A percentile compares a stretch with the other conserved stretches of the same genome.
These are phyloP conservation scores for Ormosia semicastrata DNA, from an alignment of 306 rosid genomes.

Conservation along the genomic window DNA sequence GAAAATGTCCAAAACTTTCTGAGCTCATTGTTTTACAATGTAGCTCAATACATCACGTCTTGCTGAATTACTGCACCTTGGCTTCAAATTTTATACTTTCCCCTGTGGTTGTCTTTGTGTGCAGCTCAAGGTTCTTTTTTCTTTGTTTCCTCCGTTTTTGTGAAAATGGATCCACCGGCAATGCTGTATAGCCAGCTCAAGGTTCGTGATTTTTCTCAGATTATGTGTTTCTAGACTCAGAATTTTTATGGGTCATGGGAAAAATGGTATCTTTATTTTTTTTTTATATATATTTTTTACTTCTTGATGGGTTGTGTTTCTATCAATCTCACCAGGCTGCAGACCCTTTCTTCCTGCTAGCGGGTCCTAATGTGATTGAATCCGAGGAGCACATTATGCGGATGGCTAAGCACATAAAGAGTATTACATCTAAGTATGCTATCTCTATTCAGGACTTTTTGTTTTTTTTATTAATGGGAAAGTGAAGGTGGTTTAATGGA, in stretches of 20 bases:
- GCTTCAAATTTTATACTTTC: background rate
- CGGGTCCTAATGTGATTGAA: conserved; percentile 97
- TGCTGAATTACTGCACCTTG: background rate
- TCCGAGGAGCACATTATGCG: conserved; percentile 81
- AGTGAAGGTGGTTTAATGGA: background rate
- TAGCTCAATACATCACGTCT: background rate
- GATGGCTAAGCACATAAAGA: conserved; percentile 78
- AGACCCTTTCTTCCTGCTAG: conserved; percentile 83
- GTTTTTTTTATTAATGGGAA: background rate
- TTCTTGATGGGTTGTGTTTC: conserved; percentile 11
- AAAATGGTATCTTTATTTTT: background rate
- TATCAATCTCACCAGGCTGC: conserved; percentile 52
- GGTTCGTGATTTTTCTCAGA: conserved; percentile 29
- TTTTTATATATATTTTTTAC: background rate
- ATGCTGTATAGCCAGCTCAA: conserved; percentile 34
- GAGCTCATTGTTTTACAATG: background rate
- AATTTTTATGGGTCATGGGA: background rate
- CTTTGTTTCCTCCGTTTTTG: background rate
- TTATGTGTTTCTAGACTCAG: background rate
- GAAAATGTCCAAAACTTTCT: background rate
- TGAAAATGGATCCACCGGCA: conserved; percentile 25
- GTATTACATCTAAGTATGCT: conserved; percentile 66
- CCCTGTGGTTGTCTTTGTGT: background rate
- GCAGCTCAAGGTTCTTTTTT: conserved; percentile 13
- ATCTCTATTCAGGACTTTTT: background rate